Percentiles rank a stretch among this genome's conserved stretches.
phyloP scores from a whole-genome alignment of 768 basidiomycete genomes.

The Agrocybe praecox region DNA sequence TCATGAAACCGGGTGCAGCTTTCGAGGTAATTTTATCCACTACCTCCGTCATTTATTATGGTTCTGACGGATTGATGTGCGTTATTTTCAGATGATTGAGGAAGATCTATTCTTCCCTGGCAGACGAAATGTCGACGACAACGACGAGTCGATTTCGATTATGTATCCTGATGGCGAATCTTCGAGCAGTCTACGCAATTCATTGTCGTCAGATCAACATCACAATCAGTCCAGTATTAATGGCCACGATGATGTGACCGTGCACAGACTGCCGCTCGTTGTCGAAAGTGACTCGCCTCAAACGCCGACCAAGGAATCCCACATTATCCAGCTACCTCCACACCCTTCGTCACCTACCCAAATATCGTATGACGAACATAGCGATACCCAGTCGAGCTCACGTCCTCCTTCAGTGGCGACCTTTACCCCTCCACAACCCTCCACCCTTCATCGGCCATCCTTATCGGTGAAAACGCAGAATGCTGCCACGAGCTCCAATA shows the following conservation, averaged over 20 bases:
- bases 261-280: neutral
- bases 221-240: neutral
- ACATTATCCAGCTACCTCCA: neutral
- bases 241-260: neutral
- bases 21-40: conserved; percentile 51
- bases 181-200: conserved; percentile 20
- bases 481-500: neutral
- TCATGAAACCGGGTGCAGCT: conserved; percentile 75
- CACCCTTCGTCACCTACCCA: too few species aligned
- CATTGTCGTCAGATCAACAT: conserved; percentile 14
- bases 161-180: conserved; percentile 24
- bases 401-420: neutral
- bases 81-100: conserved; percentile 61
- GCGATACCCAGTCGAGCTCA: neutral
- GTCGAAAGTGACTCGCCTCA: neutral
- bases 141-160: conserved; percentile 29
- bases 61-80: too few species aligned
- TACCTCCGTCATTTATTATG: too few species aligned
- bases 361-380: neutral
- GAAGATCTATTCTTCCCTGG: conserved; percentile 79
- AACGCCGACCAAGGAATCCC: neutral
- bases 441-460: conserved; percentile 7
- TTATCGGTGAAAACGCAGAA: conserved; percentile 11
- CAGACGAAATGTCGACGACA: conserved; percentile 37
- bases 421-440: neutral